Base-by-base conservation (phyloP, 2,329 filamentous ascomycete species). In the Didymella lethalis region DNA sequence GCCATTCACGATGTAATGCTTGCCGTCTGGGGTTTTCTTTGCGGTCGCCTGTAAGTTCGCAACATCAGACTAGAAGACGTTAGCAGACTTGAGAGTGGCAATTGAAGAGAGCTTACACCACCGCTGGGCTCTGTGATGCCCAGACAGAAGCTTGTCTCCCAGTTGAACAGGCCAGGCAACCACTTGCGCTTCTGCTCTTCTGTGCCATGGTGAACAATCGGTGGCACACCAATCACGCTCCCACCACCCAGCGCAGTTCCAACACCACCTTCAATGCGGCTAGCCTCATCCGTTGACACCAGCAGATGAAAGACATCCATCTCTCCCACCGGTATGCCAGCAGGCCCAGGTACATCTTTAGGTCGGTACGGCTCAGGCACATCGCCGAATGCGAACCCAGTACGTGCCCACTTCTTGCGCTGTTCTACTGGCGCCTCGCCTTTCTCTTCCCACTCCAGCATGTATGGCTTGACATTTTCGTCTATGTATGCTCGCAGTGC, bases 1-100 rank as follows among this genome's bases (percentile, higher is more conserved):
- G 0, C 87, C 88, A 56, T 88, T 88, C n/a, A 90, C 85, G 34
- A 88, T 68, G 65, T 88, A 90, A 77, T 88, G 84, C 74, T 89
- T 88, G 46, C 90, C 90, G 71, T 93, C 90, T 1, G 87, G 78
- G 0, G 89, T 92, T 81, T 92, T 92, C 66, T 84, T 84, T 0
- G 88, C 88, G 0, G 84, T 88, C 3, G 88, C 89, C 50, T 81
- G 80, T 44, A 90, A 83, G 62, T 84, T 85, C 0, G 86, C 86
- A 3, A 90, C 86, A 67, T 90, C 88, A 0, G 86, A 88, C 68
- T 75, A 26, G 8, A 16, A 2, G 20, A 23, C 18, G 52, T 68
- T 34, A 68, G 61, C 28, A 46, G 23, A 20, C 40, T 11, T 20
- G 11, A 8, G n/a, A n/a, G 34, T 18, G 23, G 29, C 28, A 1